Evolutionary conservation across 257 asterid species (phyloP).

Genomic region (Fraxinus quadrangulata): DNA sequence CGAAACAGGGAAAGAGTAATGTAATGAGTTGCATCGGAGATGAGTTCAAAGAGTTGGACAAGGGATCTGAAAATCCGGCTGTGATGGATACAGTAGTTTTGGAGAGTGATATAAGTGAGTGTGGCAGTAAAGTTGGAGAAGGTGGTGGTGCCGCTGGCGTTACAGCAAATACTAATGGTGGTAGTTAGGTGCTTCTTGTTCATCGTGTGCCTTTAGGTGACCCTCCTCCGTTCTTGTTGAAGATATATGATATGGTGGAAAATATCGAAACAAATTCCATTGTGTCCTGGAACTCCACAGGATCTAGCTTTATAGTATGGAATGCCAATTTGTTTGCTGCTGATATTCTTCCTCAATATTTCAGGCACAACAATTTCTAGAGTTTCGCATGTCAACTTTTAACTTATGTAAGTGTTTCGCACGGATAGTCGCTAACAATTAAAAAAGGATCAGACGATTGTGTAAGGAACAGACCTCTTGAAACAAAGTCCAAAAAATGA

Average conservation of each 20-base stretch:
- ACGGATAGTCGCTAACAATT: too few species aligned
- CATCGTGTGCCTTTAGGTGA: slow-evolving; percentile 9
- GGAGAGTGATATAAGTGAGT: slow-evolving; percentile 11
- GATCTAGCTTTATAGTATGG: slow-evolving; percentile 50
- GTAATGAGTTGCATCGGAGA: neutral
- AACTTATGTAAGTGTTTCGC: slow-evolving; percentile 43
- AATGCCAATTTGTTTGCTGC: slow-evolving; percentile 45
- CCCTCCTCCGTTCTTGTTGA: slow-evolving; percentile 46
- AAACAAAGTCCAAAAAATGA: too few species aligned
- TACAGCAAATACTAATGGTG: neutral
- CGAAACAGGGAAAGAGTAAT: slow-evolving; percentile 15
- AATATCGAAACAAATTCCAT: slow-evolving; percentile 32
- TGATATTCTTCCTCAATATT: slow-evolving; percentile 43
- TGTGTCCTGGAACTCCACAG: slow-evolving; percentile 45
- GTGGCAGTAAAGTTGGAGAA: neutral
- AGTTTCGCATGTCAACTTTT: slow-evolving; percentile 58
- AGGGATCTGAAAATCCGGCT: neutral
- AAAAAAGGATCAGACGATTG: too few species aligned
- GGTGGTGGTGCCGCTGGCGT: slow-evolving; percentile 12
- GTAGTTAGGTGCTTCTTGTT: neutral
- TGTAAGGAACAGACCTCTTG: too few species aligned
- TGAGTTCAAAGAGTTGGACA: slow-evolving; percentile 1
- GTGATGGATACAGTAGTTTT: slow-evolving; percentile 8
- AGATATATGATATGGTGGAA: slow-evolving; percentile 47
- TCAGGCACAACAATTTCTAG: slow-evolving; percentile 52